Evolutionary conservation across 2,329 filamentous ascomycete genomes (phyloP), one percentile per base, ranked within the genome.

Genomic region (Amesomyces nigricolor): DNA sequence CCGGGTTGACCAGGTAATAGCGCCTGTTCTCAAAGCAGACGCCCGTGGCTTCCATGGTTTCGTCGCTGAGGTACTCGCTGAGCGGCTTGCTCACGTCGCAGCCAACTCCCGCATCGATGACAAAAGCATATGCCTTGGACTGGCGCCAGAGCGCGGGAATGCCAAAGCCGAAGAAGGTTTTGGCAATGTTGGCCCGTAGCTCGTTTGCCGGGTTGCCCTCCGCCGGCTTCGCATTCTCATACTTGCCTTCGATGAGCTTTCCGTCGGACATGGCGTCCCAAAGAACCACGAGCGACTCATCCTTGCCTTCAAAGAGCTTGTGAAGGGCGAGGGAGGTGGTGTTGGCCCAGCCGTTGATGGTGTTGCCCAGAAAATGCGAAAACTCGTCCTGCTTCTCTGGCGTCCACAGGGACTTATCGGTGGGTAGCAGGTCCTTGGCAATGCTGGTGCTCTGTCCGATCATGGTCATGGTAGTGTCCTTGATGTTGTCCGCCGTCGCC

Each of bases 71-170:
- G 55, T 66, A 68, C 44, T 64, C 47, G 56, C 19, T 32, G 5
- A 61, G 29, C 1, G 65, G 64, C 16, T 63, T 54, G 37, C 51
- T 47, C 8, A 50, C 43, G 46, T 57, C 56, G 57, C 68, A 71
- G 45, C 45, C 56, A n/a, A 47, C 53, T 30, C 67, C 69, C 11
- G 67, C 64, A 61, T 70, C 66, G 45, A 71, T 49, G 46, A 72
- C 54, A 43, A 72, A 71, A 10, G 66, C 63, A 17, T 63, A 58
- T 9, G 56, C 58, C 5, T 59, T 58, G 4, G 67, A 64, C 26
- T 51, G 50, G n/a, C 53, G 50, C 70, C 69, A 72, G 2, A 67
- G 39, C 10, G 54, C 51, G 8, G 70, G 69, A 52, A 72, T 69
- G 51, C 65, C 61, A 42, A 58, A 68, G 47, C 58, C 67, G 51